Evolutionary conservation across 306 rosid species (phyloP).

Genomic region (Castanopsis chinensis): DNA sequence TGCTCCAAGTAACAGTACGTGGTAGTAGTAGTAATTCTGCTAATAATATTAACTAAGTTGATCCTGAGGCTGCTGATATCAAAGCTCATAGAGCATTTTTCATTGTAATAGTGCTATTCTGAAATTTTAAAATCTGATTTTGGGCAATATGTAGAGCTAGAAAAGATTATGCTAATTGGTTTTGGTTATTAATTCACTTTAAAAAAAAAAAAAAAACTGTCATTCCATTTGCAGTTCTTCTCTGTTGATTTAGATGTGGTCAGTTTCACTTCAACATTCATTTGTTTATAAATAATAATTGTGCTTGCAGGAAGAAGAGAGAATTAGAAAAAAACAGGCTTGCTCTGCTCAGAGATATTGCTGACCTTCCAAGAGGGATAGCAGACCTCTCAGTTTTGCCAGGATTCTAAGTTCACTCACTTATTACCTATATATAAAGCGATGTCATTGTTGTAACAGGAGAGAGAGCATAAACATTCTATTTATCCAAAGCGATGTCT

Average conservation of each 20-base stretch:
- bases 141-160: not conserved
- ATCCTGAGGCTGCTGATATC: not conserved
- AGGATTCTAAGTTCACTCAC: conserved; percentile 56
- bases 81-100: not conserved
- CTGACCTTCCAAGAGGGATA: conserved; percentile 86
- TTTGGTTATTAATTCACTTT: not conserved
- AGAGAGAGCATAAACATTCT: not conserved
- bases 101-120: not conserved
- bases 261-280: not conserved
- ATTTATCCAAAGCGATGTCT: not conserved
- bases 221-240: not conserved
- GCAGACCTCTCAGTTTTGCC: conserved; percentile 82
- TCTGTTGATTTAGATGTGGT: not conserved
- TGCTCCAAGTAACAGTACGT: too few relatives aligned
- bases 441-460: not conserved
- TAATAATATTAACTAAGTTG: not conserved
- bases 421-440: too few relatives aligned
- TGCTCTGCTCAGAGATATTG: conserved; percentile 68
- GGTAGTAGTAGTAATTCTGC: too few relatives aligned
- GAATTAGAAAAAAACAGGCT: conserved; percentile 77
- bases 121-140: not conserved
- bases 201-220: not conserved
- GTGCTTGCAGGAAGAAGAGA: conserved; percentile 64
- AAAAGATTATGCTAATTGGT: not conserved
- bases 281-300: not conserved